A percentile compares a stretch with the other conserved stretches of the same genome.
phyloP scores from a whole-genome alignment of 2,329 filamentous ascomycete species.

The Aquanectria penicillioides region DNA sequence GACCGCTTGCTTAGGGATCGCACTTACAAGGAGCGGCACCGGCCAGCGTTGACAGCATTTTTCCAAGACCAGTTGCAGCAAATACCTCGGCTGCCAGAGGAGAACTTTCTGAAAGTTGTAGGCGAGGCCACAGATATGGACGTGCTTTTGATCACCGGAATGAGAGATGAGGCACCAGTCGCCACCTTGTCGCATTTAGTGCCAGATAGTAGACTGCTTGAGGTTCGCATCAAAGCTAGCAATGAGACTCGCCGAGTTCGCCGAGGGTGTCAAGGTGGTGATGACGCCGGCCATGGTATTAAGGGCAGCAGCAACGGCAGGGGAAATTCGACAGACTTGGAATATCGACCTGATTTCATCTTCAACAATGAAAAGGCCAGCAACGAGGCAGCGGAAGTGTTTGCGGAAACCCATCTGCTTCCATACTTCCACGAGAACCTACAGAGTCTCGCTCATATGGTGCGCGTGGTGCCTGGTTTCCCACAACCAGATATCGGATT shows the following conservation, averaged over 20 bases:
- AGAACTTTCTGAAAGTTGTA: constrained; percentile 62
- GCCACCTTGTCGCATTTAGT: constrained; percentile 64
- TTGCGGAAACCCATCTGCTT: constrained; percentile 54
- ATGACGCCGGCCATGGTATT: not conserved
- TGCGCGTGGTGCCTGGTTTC: constrained; percentile 58
- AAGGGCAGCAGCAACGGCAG: constrained; percentile 17
- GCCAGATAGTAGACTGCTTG: constrained; percentile 61
- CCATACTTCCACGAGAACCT: constrained; percentile 59
- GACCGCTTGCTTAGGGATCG: constrained; percentile 61
- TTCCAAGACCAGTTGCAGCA: constrained; percentile 56
- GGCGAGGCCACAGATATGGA: constrained; percentile 53
- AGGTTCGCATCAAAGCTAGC: constrained; percentile 59
- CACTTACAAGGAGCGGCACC: constrained; percentile 70
- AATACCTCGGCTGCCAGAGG: constrained; percentile 57
- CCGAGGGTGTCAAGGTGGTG: constrained; percentile 35
- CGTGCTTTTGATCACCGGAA: constrained; percentile 69
- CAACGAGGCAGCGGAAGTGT: constrained; percentile 47
- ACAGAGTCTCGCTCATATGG: constrained; percentile 59
- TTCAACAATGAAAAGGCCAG: constrained; percentile 63
- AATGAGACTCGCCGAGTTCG: constrained; percentile 49
- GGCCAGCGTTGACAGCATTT: constrained; percentile 60
- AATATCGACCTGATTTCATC: constrained; percentile 53
- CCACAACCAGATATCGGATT: constrained; percentile 63
- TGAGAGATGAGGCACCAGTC: constrained; percentile 70
- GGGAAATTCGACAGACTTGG: constrained; percentile 35